A percentile compares a stretch with the other conserved stretches of the same genome.
These are phyloP conservation scores for Botryotinia convoluta DNA, from an alignment of 2,329 filamentous ascomycete species.

Conservation along the genomic window DNA sequence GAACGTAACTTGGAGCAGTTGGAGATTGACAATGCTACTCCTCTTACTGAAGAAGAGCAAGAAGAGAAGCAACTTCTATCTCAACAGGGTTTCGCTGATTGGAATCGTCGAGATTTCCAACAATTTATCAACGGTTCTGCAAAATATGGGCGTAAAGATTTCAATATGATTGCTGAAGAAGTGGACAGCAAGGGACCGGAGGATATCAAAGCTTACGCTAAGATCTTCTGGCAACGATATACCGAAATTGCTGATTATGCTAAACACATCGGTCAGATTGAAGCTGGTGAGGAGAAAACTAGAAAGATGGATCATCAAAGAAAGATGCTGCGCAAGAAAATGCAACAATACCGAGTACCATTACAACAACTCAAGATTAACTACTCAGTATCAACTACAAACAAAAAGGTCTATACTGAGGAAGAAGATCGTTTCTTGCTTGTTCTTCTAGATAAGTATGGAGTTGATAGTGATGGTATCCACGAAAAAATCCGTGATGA, in stretches of 20 bases:
- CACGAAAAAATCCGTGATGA: conserved; percentile 97
- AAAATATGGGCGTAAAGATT: conserved; percentile 85
- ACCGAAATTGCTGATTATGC: conserved; percentile 84
- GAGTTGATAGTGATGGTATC: conserved; percentile 84
- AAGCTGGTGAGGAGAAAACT: conserved; percentile 87
- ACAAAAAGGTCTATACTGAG: conserved; percentile 99
- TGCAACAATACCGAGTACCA: conserved; percentile 94
- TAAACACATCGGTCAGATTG: conserved; percentile 86
- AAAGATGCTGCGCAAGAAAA: conserved; percentile 91
- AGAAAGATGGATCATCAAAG: conserved; percentile 88
- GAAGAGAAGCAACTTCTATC: conserved; percentile 82
- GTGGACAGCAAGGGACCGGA: conserved; percentile 84
- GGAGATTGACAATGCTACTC: conserved; percentile 87
- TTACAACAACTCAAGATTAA: conserved; percentile 98
- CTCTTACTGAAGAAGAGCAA: conserved; percentile 84
- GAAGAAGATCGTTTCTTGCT: conserved; percentile 95
- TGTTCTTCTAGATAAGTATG: conserved; percentile 87
- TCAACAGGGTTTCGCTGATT: conserved; percentile 82
- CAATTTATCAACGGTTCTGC: conserved; percentile 96
- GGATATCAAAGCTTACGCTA: conserved; percentile 87
- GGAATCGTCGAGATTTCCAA: conserved; percentile 97
- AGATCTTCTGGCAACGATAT: conserved; percentile 95
- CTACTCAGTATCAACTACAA: conserved; percentile 97
- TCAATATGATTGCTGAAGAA: conserved; percentile 79
- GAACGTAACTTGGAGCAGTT: conserved; percentile 84